phyloP scores from a whole-genome alignment of 441 rosid genomes.

The Adansonia rubrostipa region DNA sequence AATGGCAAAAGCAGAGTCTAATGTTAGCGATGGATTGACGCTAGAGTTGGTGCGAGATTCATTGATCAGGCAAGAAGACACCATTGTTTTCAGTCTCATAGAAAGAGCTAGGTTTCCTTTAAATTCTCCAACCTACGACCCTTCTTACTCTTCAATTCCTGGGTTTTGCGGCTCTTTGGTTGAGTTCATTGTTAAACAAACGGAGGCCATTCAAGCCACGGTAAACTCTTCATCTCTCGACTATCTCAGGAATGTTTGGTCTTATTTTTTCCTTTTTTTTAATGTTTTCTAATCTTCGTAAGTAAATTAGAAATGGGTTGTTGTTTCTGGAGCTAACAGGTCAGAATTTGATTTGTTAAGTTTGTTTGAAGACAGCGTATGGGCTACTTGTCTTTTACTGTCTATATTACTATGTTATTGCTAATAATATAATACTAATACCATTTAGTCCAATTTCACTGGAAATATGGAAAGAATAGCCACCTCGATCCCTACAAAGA shows the following conservation, averaged over 20 bases:
- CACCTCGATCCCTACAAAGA: too few species aligned
- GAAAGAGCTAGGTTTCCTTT: constrained; percentile 74
- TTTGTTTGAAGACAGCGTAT: not conserved
- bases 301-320: too few species aligned
- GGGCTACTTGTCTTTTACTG: constrained; percentile 6
- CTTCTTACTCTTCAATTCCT: constrained; percentile 41
- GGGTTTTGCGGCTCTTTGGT: constrained; percentile 53
- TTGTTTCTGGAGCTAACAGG: not conserved
- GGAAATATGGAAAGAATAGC: not conserved
- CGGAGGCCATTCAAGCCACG: constrained; percentile 70
- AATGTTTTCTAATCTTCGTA: too few species aligned
- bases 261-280: not conserved
- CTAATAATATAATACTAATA: not conserved
- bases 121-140: constrained; percentile 50
- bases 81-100: constrained; percentile 68
- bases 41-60: constrained; percentile 66
- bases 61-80: constrained; percentile 80
- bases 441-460: not conserved
- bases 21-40: constrained; percentile 32
- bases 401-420: not conserved
- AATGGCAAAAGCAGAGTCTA: constrained; percentile 42
- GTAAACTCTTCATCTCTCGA: constrained; percentile 27
- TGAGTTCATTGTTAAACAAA: constrained; percentile 54
- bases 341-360: not conserved
- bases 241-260: not conserved